Evolutionary conservation across 257 asterid genomes (phyloP).

Genomic region (Pogostemon cablin): DNA sequence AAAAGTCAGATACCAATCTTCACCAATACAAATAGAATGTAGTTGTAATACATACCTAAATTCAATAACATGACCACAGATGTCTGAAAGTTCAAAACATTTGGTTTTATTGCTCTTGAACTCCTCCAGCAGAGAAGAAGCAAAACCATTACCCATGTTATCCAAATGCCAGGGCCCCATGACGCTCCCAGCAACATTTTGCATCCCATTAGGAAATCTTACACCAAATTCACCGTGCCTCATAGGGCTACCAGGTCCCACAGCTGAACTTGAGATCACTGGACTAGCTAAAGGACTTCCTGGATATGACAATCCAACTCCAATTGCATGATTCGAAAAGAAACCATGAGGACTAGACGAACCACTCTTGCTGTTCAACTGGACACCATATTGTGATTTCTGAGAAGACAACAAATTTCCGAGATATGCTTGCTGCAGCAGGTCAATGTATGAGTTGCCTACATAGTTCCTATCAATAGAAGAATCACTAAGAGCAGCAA

Average conservation of each 20-base stretch:
- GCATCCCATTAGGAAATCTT: constrained; percentile 69
- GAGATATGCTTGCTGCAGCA: constrained; percentile 82
- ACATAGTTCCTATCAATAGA: constrained; percentile 65
- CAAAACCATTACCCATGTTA: constrained; percentile 59
- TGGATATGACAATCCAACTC: constrained; percentile 76
- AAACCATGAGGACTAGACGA: constrained; percentile 75
- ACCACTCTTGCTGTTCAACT: constrained; percentile 50
- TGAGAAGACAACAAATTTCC: constrained; percentile 70
- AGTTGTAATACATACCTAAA: constrained; percentile 61
- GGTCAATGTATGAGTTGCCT: constrained; percentile 73
- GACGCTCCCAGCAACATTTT: constrained; percentile 68
- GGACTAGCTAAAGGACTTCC: constrained; percentile 82
- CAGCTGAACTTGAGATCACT: constrained; percentile 60
- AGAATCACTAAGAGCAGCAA: constrained; percentile 71
- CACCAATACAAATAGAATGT: not conserved
- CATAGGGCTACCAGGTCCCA: constrained; percentile 83
- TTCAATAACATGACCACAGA: constrained; percentile 92
- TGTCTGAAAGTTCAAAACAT: constrained; percentile 88
- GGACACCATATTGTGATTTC: constrained; percentile 71
- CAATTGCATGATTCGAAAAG: constrained; percentile 66
- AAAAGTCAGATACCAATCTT: constrained; percentile 31
- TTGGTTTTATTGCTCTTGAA: constrained; percentile 88
- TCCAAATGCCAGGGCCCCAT: constrained; percentile 89
- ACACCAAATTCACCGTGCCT: constrained; percentile 71
- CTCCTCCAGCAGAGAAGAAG: constrained; percentile 85